These are phyloP conservation scores for Exophiala sp. DNA, from an alignment of 2,329 filamentous ascomycete species.

Conservation along the genomic window DNA sequence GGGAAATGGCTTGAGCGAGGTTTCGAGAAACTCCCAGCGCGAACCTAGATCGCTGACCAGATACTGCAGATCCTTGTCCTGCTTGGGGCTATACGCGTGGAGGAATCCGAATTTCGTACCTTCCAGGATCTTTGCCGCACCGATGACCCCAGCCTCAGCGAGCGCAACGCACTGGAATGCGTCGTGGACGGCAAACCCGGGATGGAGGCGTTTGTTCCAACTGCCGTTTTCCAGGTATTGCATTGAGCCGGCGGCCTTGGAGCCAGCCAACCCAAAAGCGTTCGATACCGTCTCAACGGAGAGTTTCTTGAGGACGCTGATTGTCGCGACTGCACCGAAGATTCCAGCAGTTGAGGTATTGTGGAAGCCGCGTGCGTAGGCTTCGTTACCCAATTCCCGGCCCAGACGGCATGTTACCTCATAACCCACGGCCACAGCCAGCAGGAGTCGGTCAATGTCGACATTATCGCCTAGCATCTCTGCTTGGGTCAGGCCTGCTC, in stretches of 20 bases:
- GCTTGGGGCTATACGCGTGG: conserved; percentile 24
- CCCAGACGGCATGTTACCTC: conserved; percentile 34
- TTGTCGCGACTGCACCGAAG: conserved; percentile 35
- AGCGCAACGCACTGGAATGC: conserved; percentile 35
- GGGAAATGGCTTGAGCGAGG: conserved; percentile 25
- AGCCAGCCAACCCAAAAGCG: conserved; percentile 36
- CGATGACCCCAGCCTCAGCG: conserved; percentile 34
- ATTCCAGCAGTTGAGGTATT: conserved; percentile 37
- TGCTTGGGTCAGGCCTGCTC: conserved; percentile 31
- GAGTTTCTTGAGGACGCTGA: conserved; percentile 31
- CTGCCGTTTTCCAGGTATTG: conserved; percentile 38
- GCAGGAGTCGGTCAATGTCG: conserved; percentile 29
- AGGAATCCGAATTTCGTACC: conserved; percentile 23
- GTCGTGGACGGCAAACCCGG: conserved; percentile 38
- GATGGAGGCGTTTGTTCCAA: conserved; percentile 38
- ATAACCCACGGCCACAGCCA: conserved; percentile 34
- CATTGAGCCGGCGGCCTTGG: conserved; percentile 37
- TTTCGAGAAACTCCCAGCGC: conserved; percentile 26
- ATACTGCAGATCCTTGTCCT: conserved; percentile 13
- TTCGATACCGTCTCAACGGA: conserved; percentile 29
- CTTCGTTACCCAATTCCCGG: conserved; percentile 32
- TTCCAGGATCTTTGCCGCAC: conserved; percentile 25
- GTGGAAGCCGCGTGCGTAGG: conserved; percentile 37
- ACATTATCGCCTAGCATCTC: conserved; percentile 27
- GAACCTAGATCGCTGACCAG: conserved; percentile 16